A percentile compares a stretch with the other conserved stretches of the same genome.
phyloP scores from a whole-genome alignment of 129 eudicot species.

The Centella asiatica region DNA sequence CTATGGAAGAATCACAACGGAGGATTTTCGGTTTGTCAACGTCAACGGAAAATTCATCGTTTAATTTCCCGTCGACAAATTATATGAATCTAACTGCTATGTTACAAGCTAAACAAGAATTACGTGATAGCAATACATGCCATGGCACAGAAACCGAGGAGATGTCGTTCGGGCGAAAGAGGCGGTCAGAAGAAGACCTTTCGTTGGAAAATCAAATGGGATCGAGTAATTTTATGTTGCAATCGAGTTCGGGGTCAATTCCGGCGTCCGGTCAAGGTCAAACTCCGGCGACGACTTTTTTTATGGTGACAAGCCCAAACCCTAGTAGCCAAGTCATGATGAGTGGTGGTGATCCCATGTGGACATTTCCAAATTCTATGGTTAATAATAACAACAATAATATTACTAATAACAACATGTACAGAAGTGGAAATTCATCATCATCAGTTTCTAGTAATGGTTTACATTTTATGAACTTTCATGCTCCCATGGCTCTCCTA shows the following conservation, averaged over 20 bases:
- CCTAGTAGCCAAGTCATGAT: slow-evolving; percentile 24
- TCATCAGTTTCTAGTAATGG: slow-evolving; percentile 23
- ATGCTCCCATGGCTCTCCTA: slow-evolving; percentile 28
- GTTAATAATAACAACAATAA: slow-evolving; percentile 13
- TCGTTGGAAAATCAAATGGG: slow-evolving; percentile 20
- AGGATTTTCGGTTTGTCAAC: neutral
- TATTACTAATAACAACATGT: slow-evolving; percentile 12
- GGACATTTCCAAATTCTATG: slow-evolving; percentile 28
- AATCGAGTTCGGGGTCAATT: slow-evolving; percentile 35
- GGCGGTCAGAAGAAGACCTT: slow-evolving; percentile 19
- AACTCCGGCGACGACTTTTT: slow-evolving; percentile 29
- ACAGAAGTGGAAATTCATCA: slow-evolving; percentile 21
- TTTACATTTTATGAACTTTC: slow-evolving; percentile 59
- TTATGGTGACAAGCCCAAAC: slow-evolving; percentile 31
- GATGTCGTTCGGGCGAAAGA: neutral
- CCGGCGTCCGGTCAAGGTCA: slow-evolving; percentile 38
- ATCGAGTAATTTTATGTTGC: slow-evolving; percentile 29
- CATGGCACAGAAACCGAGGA: neutral
- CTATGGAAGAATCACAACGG: slow-evolving; percentile 13
- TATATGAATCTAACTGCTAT: slow-evolving; percentile 9
- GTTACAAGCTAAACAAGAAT: slow-evolving; percentile 27
- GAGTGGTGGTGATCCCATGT: slow-evolving; percentile 26
- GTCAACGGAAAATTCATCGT: neutral
- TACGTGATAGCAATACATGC: neutral
- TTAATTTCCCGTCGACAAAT: slow-evolving; percentile 16